phyloP scores from a whole-genome alignment of 352 stramenopile genomes.

The Hyaloperonospora brassicae region DNA sequence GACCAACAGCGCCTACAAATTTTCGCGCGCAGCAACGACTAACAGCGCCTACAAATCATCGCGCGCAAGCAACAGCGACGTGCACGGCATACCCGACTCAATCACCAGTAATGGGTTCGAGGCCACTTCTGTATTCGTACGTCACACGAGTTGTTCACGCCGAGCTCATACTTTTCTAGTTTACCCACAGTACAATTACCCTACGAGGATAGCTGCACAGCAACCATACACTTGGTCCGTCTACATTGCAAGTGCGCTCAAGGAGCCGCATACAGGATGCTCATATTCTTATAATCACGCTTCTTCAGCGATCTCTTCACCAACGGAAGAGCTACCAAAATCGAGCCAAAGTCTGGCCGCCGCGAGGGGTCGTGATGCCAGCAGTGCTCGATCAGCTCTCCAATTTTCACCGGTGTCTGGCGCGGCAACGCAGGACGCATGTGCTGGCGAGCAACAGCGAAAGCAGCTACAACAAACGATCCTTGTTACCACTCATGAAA shows the following conservation, averaged over 20 bases:
- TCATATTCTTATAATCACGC: slow-evolving; percentile 81
- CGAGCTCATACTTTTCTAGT: slow-evolving; percentile 30
- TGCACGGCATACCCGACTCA: too few species aligned
- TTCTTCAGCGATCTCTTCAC: slow-evolving; percentile 79
- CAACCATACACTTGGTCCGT: slow-evolving; percentile 11
- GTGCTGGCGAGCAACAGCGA: slow-evolving; percentile 75
- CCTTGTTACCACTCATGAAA: slow-evolving; percentile 1
- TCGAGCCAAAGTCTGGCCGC: slow-evolving; percentile 64
- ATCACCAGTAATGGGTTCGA: too few species aligned
- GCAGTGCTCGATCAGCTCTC: slow-evolving; percentile 73
- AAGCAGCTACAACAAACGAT: slow-evolving; percentile 42
- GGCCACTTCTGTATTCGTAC: too few species aligned
- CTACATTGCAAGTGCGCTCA: slow-evolving; percentile 10
- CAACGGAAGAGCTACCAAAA: slow-evolving; percentile 70
- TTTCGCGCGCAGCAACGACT: too few species aligned
- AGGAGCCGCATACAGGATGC: slow-evolving; percentile 38
- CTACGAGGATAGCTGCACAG: slow-evolving; percentile 10
- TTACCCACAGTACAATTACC: slow-evolving; percentile 26
- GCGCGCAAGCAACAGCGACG: too few species aligned
- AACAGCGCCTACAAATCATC: too few species aligned
- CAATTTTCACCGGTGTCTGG: slow-evolving; percentile 76
- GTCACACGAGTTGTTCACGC: neutral
- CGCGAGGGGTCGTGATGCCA: slow-evolving; percentile 76
- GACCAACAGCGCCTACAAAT: too few species aligned
- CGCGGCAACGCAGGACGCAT: slow-evolving; percentile 79